These are phyloP conservation scores for Populus tremula DNA, from an alignment of 345 rosid genomes.

Conservation along the genomic window DNA sequence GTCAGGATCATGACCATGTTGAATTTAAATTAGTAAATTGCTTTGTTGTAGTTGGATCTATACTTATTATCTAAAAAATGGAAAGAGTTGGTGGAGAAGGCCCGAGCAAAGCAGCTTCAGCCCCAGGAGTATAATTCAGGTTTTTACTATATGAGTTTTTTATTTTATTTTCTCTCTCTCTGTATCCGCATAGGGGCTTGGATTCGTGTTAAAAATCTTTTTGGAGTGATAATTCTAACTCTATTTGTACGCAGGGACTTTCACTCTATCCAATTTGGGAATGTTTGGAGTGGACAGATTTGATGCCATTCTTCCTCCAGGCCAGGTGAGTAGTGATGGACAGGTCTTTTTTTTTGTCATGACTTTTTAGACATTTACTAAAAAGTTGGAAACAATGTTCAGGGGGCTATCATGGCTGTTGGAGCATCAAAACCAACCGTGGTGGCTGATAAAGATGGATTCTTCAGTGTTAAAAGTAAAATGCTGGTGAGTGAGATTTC, in stretches of 20 bases:
- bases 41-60: slow-evolving; percentile 69
- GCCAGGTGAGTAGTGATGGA: slow-evolving; percentile 58
- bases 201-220: not conserved
- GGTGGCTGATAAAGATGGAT: slow-evolving; percentile 81
- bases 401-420: slow-evolving; percentile 99
- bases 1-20: not conserved
- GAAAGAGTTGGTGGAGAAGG: slow-evolving; percentile 94
- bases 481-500: slow-evolving; percentile 66
- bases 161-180: not conserved
- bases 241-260: slow-evolving; percentile 61
- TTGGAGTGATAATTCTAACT: not conserved
- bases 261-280: slow-evolving; percentile 88
- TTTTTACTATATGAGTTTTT: slow-evolving; percentile 17
- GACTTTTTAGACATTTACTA: slow-evolving; percentile 12
- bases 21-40: slow-evolving; percentile 6
- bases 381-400: slow-evolving; percentile 20
- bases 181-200: not conserved
- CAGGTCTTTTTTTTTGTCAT: not conserved
- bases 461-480: slow-evolving; percentile 80
- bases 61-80: slow-evolving; percentile 84
- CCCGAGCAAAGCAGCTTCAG: slow-evolving; percentile 82
- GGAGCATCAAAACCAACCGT: slow-evolving; percentile 95
- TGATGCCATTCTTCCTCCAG: slow-evolving; percentile 98
- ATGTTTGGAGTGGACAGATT: slow-evolving; percentile 97
- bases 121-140: slow-evolving; percentile 96